Evolutionary conservation across 257 asterid species (phyloP).

Genomic region (Capsicum chinense): DNA sequence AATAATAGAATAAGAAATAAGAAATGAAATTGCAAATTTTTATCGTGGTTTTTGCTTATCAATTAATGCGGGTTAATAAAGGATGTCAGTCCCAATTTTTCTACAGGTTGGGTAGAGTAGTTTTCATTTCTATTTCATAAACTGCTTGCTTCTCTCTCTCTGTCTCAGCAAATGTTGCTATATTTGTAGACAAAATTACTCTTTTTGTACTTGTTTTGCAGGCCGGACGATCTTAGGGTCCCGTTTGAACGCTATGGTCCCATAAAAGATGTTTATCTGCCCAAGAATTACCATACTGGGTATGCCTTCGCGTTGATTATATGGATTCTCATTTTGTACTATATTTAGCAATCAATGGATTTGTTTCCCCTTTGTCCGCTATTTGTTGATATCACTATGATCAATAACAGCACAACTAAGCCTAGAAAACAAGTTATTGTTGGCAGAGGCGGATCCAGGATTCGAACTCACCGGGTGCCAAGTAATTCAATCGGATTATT

Average conservation of each 20-base stretch:
- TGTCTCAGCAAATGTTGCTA: not conserved
- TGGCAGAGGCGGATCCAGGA: too few relatives aligned
- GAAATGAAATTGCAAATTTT: not conserved
- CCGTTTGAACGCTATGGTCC: slow-evolving; percentile 93
- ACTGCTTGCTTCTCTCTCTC: not conserved
- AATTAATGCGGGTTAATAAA: not conserved
- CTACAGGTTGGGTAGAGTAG: not conserved
- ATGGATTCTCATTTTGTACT: not conserved
- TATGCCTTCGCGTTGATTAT: slow-evolving; percentile 35
- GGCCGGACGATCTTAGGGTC: slow-evolving; percentile 85
- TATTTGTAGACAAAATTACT: not conserved
- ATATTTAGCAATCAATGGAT: slow-evolving; percentile 11
- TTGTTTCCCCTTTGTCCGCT: not conserved
- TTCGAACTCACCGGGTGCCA: too few relatives aligned
- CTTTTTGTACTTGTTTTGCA: slow-evolving; percentile 42
- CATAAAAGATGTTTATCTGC: slow-evolving; percentile 82
- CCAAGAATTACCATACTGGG: slow-evolving; percentile 89
- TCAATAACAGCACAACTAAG: not conserved
- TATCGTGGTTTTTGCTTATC: not conserved
- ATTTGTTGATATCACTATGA: not conserved
- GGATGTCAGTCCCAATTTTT: not conserved
- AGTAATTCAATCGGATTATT: too few relatives aligned
- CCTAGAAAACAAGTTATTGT: not conserved
- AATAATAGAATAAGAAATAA: not conserved
- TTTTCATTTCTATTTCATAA: not conserved